Conservation (phyloP, 2,329 filamentous ascomycete species). For the Botrytis squamosa region DNA sequence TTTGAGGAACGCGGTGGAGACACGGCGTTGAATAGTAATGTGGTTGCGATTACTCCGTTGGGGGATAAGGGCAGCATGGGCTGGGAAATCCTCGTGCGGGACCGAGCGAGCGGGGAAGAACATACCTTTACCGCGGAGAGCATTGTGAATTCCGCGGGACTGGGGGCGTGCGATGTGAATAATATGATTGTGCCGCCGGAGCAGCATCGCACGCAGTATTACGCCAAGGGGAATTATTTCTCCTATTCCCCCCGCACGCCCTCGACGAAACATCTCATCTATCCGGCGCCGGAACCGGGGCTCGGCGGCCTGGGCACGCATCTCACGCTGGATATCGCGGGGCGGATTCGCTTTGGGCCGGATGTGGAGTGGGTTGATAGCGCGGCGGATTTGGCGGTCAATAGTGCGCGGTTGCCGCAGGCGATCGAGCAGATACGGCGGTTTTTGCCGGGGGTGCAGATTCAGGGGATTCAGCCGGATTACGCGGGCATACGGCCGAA, state of each 20-base stretch:
- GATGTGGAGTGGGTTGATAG: slow-evolving; percentile 89
- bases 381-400: slow-evolving; percentile 68
- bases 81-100: slow-evolving; percentile 65
- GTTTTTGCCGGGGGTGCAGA: slow-evolving; percentile 76
- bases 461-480: slow-evolving; percentile 66
- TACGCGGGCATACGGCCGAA: slow-evolving; percentile 94
- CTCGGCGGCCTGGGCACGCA: slow-evolving; percentile 87
- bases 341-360: slow-evolving; percentile 85
- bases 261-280: slow-evolving; percentile 71
- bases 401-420: slow-evolving; percentile 57
- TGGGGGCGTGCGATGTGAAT: slow-evolving; percentile 71
- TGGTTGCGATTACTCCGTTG: slow-evolving; percentile 52
- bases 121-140: slow-evolving; percentile 69
- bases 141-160: slow-evolving; percentile 81
- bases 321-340: slow-evolving; percentile 83
- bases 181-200: slow-evolving; percentile 73
- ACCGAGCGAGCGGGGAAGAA: slow-evolving; percentile 47
- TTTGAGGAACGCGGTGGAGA: slow-evolving; percentile 78
- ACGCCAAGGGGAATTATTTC: slow-evolving; percentile 95
- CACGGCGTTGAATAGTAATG: slow-evolving; percentile 65
- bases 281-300: slow-evolving; percentile 81
- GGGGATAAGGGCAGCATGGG: slow-evolving; percentile 52
- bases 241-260: slow-evolving; percentile 70
- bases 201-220: slow-evolving; percentile 63
- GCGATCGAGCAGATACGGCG: slow-evolving; percentile 73